A percentile compares a stretch with the other conserved stretches of the same genome.
phyloP scores from a whole-genome alignment of 768 basidiomycete species.

The Russula sp. region DNA sequence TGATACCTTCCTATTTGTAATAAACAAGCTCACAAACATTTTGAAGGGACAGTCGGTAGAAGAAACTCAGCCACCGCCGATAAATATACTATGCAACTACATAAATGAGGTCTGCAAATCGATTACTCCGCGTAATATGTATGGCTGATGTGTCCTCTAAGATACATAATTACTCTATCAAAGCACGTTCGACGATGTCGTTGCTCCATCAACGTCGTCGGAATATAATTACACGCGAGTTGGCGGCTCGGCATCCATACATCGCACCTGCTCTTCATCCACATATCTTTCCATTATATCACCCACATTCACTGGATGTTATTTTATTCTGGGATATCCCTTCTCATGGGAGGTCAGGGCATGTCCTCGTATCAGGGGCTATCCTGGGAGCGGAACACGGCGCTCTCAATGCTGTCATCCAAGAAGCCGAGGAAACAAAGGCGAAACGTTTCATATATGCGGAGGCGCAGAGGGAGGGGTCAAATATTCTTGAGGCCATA shows the following conservation, averaged over 20 bases:
- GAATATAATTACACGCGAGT: constrained; percentile 34
- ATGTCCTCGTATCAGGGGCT: constrained; percentile 50
- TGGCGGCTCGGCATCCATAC: constrained; percentile 43
- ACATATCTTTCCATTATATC: constrained; percentile 73
- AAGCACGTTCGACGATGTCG: constrained; percentile 32
- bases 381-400: constrained; percentile 67
- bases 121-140: background rate
- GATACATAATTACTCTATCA: constrained; percentile 22
- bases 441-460: constrained; percentile 84
- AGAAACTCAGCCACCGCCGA: constrained; percentile 23
- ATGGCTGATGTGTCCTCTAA: background rate
- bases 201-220: constrained; percentile 51
- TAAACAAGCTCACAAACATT: constrained; percentile 44
- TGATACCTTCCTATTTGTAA: constrained; percentile 47
- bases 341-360: constrained; percentile 53
- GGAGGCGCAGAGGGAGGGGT: constrained; percentile 74
- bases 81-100: constrained; percentile 25
- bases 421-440: constrained; percentile 55
- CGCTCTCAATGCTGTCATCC: constrained; percentile 53
- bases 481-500: constrained; percentile 60
- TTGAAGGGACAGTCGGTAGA: constrained; percentile 38
- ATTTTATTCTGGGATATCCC: constrained; percentile 73
- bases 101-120: constrained; percentile 19
- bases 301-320: constrained; percentile 66
- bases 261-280: constrained; percentile 49